phyloP scores from a whole-genome alignment of 306 rosid genomes.

The Castanopsis chinensis region DNA sequence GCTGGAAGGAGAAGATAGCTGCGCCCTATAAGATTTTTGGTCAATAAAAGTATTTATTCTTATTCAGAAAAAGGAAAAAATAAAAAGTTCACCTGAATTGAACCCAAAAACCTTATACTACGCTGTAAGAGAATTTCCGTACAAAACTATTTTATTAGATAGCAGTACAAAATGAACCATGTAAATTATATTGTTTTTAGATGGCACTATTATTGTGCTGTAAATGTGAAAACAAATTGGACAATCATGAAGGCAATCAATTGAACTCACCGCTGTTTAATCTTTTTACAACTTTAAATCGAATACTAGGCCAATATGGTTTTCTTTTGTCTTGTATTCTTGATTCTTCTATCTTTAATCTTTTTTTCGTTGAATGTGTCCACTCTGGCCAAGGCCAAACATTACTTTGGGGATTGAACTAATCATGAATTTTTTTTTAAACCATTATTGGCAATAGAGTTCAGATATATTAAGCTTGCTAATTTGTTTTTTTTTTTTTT shows the following conservation, averaged over 20 bases:
- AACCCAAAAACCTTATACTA: not conserved
- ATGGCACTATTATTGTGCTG: not conserved
- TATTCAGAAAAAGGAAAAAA: too few species aligned
- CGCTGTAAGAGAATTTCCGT: too few species aligned
- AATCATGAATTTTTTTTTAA: not conserved
- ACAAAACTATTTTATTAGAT: too few species aligned
- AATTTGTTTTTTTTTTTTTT: not conserved
- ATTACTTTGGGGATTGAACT: slow-evolving; percentile 30
- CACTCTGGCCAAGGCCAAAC: slow-evolving; percentile 37
- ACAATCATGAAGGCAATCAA: not conserved
- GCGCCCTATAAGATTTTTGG: too few species aligned
- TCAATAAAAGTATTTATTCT: not conserved
- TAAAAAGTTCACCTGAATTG: not conserved
- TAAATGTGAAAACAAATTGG: not conserved
- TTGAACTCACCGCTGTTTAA: not conserved
- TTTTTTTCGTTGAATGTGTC: slow-evolving; percentile 8
- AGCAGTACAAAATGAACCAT: too few species aligned
- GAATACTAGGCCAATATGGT: not conserved
- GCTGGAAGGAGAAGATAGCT: too few species aligned
- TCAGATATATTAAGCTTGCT: not conserved
- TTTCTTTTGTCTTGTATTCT: not conserved
- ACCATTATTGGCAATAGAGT: not conserved
- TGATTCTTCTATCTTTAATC: too few species aligned
- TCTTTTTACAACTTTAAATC: not conserved
- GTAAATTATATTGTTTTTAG: too few species aligned